Conservation (phyloP, 2,329 filamentous ascomycete species). For the Meredithiella fracta region DNA sequence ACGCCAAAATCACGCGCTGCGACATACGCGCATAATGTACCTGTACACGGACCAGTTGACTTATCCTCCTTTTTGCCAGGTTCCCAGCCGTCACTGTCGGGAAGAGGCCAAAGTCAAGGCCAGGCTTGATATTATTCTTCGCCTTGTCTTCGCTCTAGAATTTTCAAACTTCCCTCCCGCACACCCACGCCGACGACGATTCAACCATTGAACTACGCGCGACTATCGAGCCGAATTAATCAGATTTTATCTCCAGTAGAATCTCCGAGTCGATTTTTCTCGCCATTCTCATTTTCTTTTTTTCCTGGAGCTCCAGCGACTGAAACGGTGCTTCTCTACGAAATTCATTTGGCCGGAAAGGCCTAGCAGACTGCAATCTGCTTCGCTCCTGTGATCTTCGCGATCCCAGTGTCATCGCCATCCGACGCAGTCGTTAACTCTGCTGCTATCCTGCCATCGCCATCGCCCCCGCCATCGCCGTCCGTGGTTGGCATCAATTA, state of each 20-base stretch:
- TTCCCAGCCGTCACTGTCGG: conserved; percentile 11
- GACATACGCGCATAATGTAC: conserved; percentile 4
- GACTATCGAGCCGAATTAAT: conserved; percentile 12
- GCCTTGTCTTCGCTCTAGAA: conserved; percentile 14
- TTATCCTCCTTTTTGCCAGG: conserved; percentile 11
- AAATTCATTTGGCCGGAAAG: conserved; percentile 7
- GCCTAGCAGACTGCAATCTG: conserved; percentile 6
- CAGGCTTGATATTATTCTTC: conserved; percentile 13
- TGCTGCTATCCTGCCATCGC: neutral
- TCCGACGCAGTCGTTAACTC: conserved; percentile 5
- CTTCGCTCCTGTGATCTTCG: conserved; percentile 4
- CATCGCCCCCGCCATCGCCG: neutral
- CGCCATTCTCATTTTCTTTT: neutral
- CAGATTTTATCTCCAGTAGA: conserved; percentile 11
- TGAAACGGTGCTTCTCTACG: neutral
- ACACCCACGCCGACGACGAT: neutral
- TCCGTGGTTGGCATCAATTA: neutral
- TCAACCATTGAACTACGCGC: conserved; percentile 6
- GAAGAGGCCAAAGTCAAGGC: conserved; percentile 13
- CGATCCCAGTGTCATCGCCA: neutral
- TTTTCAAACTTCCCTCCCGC: conserved; percentile 15
- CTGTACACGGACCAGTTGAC: conserved; percentile 1
- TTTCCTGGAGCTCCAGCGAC: neutral
- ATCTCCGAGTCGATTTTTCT: conserved; percentile 13
- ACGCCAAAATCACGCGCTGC: conserved; percentile 3